phyloP scores from a whole-genome alignment of 495 filamentous ascomycete genomes.

The Pyrenula massariospora region DNA sequence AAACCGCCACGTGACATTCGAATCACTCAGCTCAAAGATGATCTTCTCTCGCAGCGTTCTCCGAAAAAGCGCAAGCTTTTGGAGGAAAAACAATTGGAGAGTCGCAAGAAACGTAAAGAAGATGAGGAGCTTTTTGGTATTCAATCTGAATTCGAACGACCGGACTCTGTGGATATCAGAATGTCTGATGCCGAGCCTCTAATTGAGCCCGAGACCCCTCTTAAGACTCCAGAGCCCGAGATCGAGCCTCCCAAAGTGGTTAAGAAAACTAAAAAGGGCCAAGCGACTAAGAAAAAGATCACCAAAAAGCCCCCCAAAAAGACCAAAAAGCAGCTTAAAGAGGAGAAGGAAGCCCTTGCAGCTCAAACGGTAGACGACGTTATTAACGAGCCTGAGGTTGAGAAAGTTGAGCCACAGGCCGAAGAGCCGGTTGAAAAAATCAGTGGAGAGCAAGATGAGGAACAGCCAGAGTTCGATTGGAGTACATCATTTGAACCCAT shows the following conservation, averaged over 20 bases:
- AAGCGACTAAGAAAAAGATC: constrained; percentile 7
- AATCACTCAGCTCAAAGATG: constrained; percentile 2
- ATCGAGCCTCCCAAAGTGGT: neutral
- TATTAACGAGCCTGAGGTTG: constrained; percentile 25
- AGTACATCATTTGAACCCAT: constrained; percentile 47
- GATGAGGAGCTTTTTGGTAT: constrained; percentile 67
- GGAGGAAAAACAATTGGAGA: constrained; percentile 36
- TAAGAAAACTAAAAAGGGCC: neutral
- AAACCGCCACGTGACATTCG: neutral
- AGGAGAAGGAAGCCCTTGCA: constrained; percentile 55
- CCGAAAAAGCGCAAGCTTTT: constrained; percentile 63
- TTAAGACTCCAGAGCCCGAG: constrained; percentile 21
- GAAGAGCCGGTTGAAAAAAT: constrained; percentile 8
- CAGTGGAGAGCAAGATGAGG: constrained; percentile 11
- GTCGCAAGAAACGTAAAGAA: constrained; percentile 63
- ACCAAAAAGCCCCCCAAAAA: constrained; percentile 49
- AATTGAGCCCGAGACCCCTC: constrained; percentile 19
- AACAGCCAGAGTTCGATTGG: constrained; percentile 40
- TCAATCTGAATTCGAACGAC: constrained; percentile 28
- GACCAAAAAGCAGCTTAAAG: constrained; percentile 61
- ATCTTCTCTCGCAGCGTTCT: constrained; percentile 16
- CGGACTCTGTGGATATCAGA: neutral
- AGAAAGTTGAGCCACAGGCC: constrained; percentile 15
- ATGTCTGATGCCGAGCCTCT: neutral
- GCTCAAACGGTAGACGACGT: constrained; percentile 29